Evolutionary conservation across 495 filamentous ascomycete species (phyloP).

Genomic region (Penicillium desertorum): DNA sequence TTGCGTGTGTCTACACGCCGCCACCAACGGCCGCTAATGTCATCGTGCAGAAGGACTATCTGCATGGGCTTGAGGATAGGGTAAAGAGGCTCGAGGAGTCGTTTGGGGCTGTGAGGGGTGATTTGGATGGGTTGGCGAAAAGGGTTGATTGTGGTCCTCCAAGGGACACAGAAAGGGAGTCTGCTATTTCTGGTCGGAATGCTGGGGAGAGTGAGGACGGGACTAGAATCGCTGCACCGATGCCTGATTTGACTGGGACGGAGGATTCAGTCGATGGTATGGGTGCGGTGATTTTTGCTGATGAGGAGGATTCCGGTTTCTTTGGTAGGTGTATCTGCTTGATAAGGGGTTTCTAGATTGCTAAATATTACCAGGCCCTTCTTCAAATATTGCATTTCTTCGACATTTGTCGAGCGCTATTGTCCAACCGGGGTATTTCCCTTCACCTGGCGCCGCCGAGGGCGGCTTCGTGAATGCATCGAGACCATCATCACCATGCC

Average conservation of each 20-base stretch:
- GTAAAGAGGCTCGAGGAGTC: slow-evolving; percentile 26
- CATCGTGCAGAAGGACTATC: slow-evolving; percentile 46
- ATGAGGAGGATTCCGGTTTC: slow-evolving; percentile 48
- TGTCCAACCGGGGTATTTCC: slow-evolving; percentile 9
- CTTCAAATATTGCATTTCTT: slow-evolving; percentile 51
- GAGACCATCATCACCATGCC: slow-evolving; percentile 19
- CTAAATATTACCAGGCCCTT: slow-evolving; percentile 37
- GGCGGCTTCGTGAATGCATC: slow-evolving; percentile 29
- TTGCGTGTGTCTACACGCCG: slow-evolving; percentile 48
- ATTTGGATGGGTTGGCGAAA: slow-evolving; percentile 27
- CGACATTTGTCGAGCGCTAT: slow-evolving; percentile 37
- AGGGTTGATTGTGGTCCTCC: slow-evolving; percentile 10
- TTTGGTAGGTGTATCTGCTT: slow-evolving; percentile 36
- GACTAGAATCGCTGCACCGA: not conserved
- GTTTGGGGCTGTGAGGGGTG: slow-evolving; percentile 25
- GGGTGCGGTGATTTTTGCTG: slow-evolving; percentile 40
- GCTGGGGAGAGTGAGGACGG: not conserved
- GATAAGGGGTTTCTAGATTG: not conserved
- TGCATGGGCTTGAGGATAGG: slow-evolving; percentile 23
- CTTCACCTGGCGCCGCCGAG: slow-evolving; percentile 13
- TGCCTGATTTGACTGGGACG: slow-evolving; percentile 21
- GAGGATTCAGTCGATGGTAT: slow-evolving; percentile 46
- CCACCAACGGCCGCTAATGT: slow-evolving; percentile 40
- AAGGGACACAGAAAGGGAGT: not conserved
- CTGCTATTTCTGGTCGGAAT: not conserved